Evolutionary conservation across 2,329 filamentous ascomycete genomes (phyloP).

Genomic region (Calonectria ilicicola): DNA sequence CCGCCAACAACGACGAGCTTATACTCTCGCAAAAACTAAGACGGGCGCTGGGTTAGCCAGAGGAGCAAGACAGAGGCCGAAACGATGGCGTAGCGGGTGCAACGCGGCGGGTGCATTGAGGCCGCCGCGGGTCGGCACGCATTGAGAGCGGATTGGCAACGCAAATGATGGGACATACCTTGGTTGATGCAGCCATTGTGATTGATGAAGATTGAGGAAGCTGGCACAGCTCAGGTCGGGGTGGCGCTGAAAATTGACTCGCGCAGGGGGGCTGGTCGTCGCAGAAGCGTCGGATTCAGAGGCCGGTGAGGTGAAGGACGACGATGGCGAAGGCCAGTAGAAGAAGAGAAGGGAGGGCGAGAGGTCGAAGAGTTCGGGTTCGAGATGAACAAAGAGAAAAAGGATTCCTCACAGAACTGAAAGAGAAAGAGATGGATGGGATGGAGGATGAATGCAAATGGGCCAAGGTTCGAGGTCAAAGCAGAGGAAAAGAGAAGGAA

Average conservation of each 20-base stretch:
- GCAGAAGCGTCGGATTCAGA: conserved; percentile 29
- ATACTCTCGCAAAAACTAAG: conserved; percentile 88
- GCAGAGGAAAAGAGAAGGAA: conserved; percentile 18
- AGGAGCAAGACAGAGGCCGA: neutral
- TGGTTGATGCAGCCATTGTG: conserved; percentile 52
- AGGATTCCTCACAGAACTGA: conserved; percentile 21
- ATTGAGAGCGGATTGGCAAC: neutral
- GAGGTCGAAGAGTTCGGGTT: conserved; percentile 14
- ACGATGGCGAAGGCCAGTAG: conserved; percentile 14
- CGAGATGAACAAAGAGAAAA: conserved; percentile 27
- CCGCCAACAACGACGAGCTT: conserved; percentile 97
- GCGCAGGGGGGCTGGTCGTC: conserved; percentile 30
- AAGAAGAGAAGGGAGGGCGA: conserved; percentile 5
- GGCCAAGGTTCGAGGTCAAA: conserved; percentile 26
- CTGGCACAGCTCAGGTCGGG: conserved; percentile 31
- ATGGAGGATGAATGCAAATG: conserved; percentile 25
- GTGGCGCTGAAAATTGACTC: conserved; percentile 35
- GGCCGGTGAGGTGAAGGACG: conserved; percentile 25
- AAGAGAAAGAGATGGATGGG: conserved; percentile 22
- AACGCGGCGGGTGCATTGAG: neutral
- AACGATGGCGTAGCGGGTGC: neutral
- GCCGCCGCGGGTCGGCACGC: neutral
- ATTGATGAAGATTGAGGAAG: conserved; percentile 31
- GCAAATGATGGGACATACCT: conserved; percentile 41
- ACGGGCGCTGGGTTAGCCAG: conserved; percentile 29